phyloP scores from a whole-genome alignment of 1,284 basidiomycete species.

The Ganoderma leucocontextum region DNA sequence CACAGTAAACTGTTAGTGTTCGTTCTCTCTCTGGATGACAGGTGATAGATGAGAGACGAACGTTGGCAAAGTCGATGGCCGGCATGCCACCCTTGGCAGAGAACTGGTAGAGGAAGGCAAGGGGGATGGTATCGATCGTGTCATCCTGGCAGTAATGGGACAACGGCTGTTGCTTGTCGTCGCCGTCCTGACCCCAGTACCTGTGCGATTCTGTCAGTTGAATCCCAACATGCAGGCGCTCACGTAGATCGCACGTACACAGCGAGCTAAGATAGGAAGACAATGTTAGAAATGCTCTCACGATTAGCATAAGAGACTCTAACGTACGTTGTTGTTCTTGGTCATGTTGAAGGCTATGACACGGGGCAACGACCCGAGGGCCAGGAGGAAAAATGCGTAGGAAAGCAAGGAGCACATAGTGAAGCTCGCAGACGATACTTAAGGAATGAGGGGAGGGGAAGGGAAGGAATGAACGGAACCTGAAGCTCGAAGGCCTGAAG shows the following conservation, averaged over 20 bases:
- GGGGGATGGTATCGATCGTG: constrained; percentile 58
- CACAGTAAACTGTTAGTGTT: not conserved
- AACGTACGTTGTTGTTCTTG: constrained; percentile 43
- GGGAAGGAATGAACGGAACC: not conserved
- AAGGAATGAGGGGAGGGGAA: not conserved
- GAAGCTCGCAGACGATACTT: constrained; percentile 22
- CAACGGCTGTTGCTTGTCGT: constrained; percentile 54
- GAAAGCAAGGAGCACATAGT: constrained; percentile 26
- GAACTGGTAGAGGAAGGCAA: constrained; percentile 67
- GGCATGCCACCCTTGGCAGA: constrained; percentile 60
- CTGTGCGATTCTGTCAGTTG: constrained; percentile 25
- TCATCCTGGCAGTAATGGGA: constrained; percentile 58
- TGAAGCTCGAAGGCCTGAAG: constrained; percentile 3
- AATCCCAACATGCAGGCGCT: not conserved
- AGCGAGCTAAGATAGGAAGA: constrained; percentile 30
- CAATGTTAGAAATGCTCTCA: constrained; percentile 14
- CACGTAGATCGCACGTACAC: constrained; percentile 30
- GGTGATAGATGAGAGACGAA: constrained; percentile 37
- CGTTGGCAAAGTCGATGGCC: constrained; percentile 65
- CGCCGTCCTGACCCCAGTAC: constrained; percentile 58
- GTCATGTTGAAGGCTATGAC: constrained; percentile 38
- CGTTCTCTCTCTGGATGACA: not conserved
- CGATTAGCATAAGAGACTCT: not conserved
- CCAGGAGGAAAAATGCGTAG: constrained; percentile 32
- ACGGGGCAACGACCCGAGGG: constrained; percentile 31